Evolutionary conservation across 2,329 filamentous ascomycete species (phyloP).

Genomic region (Aspergillus carbonarius): DNA sequence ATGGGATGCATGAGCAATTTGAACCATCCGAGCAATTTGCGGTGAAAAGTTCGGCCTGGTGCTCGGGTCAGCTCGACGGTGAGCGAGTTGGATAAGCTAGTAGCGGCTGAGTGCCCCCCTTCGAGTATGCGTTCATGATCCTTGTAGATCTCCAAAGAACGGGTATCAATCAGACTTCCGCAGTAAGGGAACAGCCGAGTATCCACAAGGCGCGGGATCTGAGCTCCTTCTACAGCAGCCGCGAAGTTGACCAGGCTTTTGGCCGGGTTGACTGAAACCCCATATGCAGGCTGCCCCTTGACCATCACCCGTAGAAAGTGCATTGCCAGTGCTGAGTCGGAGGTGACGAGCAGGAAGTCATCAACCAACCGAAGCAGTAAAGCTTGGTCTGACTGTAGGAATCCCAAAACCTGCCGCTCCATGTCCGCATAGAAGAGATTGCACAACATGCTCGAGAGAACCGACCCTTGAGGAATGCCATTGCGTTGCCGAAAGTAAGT

Average conservation of each 20-base stretch:
- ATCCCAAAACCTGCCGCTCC: conserved; percentile 67
- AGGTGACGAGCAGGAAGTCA: conserved; percentile 87
- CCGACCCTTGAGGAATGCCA: conserved; percentile 91
- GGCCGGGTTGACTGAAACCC: conserved; percentile 69
- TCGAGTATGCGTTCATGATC: conserved; percentile 55
- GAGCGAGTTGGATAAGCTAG: conserved; percentile 66
- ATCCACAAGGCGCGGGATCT: conserved; percentile 52
- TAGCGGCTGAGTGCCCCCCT: conserved; percentile 52
- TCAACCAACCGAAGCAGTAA: conserved; percentile 82
- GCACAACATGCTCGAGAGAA: conserved; percentile 82
- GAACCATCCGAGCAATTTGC: conserved; percentile 73
- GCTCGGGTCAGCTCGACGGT: conserved; percentile 73
- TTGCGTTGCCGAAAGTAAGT: conserved; percentile 82
- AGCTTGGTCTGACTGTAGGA: conserved; percentile 60
- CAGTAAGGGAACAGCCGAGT: conserved; percentile 75
- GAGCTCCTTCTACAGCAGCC: conserved; percentile 54
- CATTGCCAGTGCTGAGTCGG: conserved; percentile 63
- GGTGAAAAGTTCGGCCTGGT: conserved; percentile 75
- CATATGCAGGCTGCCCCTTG: conserved; percentile 72
- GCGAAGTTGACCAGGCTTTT: conserved; percentile 89
- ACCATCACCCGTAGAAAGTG: conserved; percentile 81
- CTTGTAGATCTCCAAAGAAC: conserved; percentile 71
- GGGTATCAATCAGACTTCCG: conserved; percentile 72
- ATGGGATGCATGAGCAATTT: conserved; percentile 74
- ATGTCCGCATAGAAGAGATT: conserved; percentile 95